Base-by-base conservation (phyloP, 495 filamentous ascomycete species). In the Podospora didyma region DNA sequence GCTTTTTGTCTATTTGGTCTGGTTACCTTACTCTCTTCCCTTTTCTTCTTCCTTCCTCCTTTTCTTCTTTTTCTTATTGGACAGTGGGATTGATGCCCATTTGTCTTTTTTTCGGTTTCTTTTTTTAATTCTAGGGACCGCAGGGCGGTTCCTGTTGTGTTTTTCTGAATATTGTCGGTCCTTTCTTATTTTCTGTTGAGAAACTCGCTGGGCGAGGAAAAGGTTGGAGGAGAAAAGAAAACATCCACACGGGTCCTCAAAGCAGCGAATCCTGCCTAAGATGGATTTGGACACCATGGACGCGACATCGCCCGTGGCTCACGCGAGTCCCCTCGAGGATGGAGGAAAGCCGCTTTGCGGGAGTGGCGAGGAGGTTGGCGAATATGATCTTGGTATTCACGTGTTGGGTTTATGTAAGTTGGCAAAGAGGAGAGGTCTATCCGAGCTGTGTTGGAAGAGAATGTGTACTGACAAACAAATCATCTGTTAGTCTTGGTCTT, bases 401-500 rank as follows among this genome's bases (percentile, higher is more conserved):
- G 73, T 78, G 19, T 68, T 68, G 26, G 78, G 70, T 41, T 58
- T 80, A 37, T 79, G 78, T 80, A 68, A 76, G 78, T 75, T 71
- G 45, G 19, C 35, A 12, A 14, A 16, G 12, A 42, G 2, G 34
- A 14, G 9, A 4, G 26, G 3, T 31, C 26, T 31, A 31, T 31
- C 26, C 26, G 26, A 31, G 26, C 4, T 31, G 26, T 31, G 26
- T 31, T 31, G 9, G n/a, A n/a, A n/a, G n/a, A n/a, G 9, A 31
- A 9, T 4, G 26, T 31, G 26, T 31, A 9, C 26, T 31, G 26
- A 31, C 26, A 31, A 31, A 31, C n/a, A n/a, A n/a, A n/a, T n/a
- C n/a, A 31, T 9, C 26, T 42, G 12, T 16, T 16, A 76, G 75
- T 75, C 45, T 60, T 78, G 52, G 73, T 76, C 45, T 45, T 75